Evolutionary conservation across 148 eudicot genomes (phyloP), one percentile per base, ranked within the genome.

Genomic region (Diospyros kaki): DNA sequence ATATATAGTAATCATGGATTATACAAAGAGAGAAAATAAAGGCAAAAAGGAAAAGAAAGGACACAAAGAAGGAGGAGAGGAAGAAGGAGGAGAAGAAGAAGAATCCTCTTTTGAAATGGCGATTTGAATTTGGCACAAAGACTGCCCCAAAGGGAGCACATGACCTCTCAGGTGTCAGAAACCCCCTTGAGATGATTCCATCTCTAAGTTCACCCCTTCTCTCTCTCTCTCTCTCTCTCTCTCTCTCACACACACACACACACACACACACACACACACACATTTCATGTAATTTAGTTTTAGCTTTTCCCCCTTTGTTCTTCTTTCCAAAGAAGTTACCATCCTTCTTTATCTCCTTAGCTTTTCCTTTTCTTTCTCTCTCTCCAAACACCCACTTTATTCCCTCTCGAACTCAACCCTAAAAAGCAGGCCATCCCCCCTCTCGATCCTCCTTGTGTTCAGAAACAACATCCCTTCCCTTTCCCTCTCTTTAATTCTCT

Each of bases 401-500:
- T 88, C 94, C 78, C 87, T 87, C 89, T 83, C 75, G 78, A 87
- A 81, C 86, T 85, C 88, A 78, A 63, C 86, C 85, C 85, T 76
- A 83, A 85, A 89, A 84, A 86, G 88, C 84, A 87, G 80, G 58
- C 78, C 14, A 58, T 50, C 62, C 78, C 77, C 69, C 64, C 73
- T 69, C 28, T 3, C 54, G 83, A 88, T 91, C 94, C 94, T 86
- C 92, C 88, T 87, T 82, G 87, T 87, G 87, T 87, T 89, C 97
- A 88, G 81, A 90, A 88, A 85, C 88, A 83, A 62, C 60, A 62
- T 60, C 69, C 82, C 80, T 82, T 77, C 65, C 73, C 72, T 73
- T 73, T 77, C 75, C 68, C 83, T 71, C 63, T 69, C 46, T 39
- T 17, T 14, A n/a, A 14, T 43, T 72, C 66, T 44, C 4, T 38